Evolutionary conservation across 352 stramenopile species (phyloP).

Genomic region (Phytophthora fragariaefolia): DNA sequence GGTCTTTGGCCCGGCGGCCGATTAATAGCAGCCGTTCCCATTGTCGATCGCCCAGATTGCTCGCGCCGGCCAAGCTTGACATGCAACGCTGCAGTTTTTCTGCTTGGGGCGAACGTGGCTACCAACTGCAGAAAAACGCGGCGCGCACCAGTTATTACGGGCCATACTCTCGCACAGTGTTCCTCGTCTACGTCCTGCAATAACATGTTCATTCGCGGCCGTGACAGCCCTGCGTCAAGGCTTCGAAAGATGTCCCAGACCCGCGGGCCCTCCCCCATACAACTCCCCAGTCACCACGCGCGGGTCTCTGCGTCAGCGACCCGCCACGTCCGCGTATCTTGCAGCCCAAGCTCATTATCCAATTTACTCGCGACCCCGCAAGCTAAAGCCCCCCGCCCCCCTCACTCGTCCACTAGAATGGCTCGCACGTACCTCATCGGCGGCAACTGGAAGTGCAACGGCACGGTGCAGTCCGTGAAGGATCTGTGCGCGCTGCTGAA

Average conservation of each 20-base stretch:
- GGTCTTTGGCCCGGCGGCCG: slow-evolving; percentile 4
- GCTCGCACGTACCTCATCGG: slow-evolving; percentile 51
- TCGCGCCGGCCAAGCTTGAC: not conserved
- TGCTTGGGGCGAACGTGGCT: not conserved
- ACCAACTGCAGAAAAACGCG: not conserved
- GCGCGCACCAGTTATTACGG: not conserved
- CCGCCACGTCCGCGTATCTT: slow-evolving; percentile 1
- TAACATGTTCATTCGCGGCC: not conserved
- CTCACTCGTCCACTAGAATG: slow-evolving; percentile 17
- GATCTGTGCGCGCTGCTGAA: slow-evolving; percentile 89
- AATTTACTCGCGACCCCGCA: slow-evolving; percentile 16
- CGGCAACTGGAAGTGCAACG: slow-evolving; percentile 69
- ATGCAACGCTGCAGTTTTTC: not conserved
- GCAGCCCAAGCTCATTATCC: slow-evolving; percentile 19
- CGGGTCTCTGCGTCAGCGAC: not conserved
- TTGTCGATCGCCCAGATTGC: not conserved
- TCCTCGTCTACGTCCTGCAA: not conserved
- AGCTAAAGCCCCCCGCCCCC: not conserved
- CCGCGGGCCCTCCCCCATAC: not conserved
- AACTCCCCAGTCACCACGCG: not conserved
- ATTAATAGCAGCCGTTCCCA: slow-evolving; percentile 5
- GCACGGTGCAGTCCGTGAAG: slow-evolving; percentile 84
- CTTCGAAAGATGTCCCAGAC: not conserved
- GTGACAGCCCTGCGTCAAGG: not conserved
- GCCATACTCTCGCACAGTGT: not conserved